These are phyloP conservation scores for Geosmithia flava DNA, from an alignment of 2,329 filamentous ascomycete species.

Conservation along the genomic window DNA sequence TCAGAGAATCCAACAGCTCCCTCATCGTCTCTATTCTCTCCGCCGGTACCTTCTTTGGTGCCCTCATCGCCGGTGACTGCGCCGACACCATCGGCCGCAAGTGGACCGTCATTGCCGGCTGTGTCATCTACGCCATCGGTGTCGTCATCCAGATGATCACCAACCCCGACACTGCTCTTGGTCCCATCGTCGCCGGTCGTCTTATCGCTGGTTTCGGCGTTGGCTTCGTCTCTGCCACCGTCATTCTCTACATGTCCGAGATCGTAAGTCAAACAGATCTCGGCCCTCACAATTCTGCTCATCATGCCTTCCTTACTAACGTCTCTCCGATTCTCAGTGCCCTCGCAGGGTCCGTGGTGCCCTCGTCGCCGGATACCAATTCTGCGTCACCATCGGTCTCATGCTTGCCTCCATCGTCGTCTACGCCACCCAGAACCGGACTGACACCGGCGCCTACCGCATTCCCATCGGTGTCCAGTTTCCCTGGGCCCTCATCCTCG, in stretches of 20 bases:
- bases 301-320: slow-evolving; percentile 4
- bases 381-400: slow-evolving; percentile 71
- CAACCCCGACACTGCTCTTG: slow-evolving; percentile 32
- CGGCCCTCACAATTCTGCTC: neutral
- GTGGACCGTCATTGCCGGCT: slow-evolving; percentile 59
- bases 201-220: slow-evolving; percentile 67
- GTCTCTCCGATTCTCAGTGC: slow-evolving; percentile 15
- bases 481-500: slow-evolving; percentile 68
- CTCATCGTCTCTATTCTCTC: slow-evolving; percentile 68
- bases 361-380: slow-evolving; percentile 73
- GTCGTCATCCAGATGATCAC: slow-evolving; percentile 53
- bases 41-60: slow-evolving; percentile 66
- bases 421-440: slow-evolving; percentile 54
- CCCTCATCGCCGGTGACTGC: slow-evolving; percentile 64
- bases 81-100: slow-evolving; percentile 65
- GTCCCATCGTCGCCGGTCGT: slow-evolving; percentile 59
- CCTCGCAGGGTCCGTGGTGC: slow-evolving; percentile 65
- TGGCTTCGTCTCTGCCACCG: slow-evolving; percentile 68
- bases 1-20: slow-evolving; percentile 32
- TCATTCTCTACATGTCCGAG: slow-evolving; percentile 82
- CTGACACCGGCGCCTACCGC: slow-evolving; percentile 58
- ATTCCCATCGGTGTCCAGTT: slow-evolving; percentile 76
- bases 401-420: slow-evolving; percentile 63
- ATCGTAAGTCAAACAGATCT: slow-evolving; percentile 33
- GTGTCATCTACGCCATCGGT: slow-evolving; percentile 57